phyloP scores from a whole-genome alignment of 2,329 filamentous ascomycete genomes.

The Botrytis elliptica region DNA sequence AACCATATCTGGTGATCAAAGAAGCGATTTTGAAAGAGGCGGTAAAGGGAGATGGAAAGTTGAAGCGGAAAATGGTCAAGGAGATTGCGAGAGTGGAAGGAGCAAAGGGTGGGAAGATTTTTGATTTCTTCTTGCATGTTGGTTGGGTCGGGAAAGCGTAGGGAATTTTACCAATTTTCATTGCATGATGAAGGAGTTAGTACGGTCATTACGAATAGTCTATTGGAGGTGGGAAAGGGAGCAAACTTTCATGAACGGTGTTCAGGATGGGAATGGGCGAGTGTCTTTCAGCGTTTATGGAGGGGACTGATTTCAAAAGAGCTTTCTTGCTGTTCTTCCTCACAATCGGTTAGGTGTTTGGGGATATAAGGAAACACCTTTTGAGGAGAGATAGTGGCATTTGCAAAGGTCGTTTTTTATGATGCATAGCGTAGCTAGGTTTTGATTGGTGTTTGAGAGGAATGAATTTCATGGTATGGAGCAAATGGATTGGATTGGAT shows the following conservation, averaged over 20 bases:
- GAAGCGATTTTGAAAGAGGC: constrained; percentile 89
- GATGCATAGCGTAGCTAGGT: not conserved
- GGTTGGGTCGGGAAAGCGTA: constrained; percentile 84
- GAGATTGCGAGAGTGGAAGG: constrained; percentile 82
- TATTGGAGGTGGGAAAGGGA: not conserved
- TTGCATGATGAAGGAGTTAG: not conserved
- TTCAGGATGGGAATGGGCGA: not conserved
- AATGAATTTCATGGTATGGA: not conserved
- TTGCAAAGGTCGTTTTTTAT: not conserved
- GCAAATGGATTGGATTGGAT: not conserved
- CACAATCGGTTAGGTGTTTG: not conserved
- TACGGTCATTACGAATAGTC: not conserved
- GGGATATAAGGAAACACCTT: not conserved
- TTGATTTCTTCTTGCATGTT: constrained; percentile 90
- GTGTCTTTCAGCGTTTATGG: not conserved
- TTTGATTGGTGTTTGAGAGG: not conserved
- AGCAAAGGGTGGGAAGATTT: constrained; percentile 81
- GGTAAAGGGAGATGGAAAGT: constrained; percentile 77
- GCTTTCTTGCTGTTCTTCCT: not conserved
- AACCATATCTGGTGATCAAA: constrained; percentile 93
- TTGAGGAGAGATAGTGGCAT: not conserved
- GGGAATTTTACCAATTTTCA: not conserved
- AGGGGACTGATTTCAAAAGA: not conserved
- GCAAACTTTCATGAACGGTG: not conserved
- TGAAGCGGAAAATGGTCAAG: constrained; percentile 93